Percentiles rank a stretch among this genome's conserved stretches.
phyloP scores from a whole-genome alignment of 495 filamentous ascomycete genomes.

The Aspergillus baeticus region DNA sequence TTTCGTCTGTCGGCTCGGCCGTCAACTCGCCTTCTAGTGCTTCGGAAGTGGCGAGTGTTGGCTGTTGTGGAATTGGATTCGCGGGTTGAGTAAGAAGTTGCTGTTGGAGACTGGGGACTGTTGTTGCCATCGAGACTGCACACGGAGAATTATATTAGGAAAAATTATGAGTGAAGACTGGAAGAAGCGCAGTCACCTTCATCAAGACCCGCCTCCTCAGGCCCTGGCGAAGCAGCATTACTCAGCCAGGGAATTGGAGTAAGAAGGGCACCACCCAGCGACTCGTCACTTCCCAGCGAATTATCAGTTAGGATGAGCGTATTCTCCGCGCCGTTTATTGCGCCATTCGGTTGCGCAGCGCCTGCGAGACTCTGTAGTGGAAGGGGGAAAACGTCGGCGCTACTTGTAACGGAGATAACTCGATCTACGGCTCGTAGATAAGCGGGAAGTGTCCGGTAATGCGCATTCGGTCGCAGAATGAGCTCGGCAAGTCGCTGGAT shows the following conservation, averaged over 20 bases:
- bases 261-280: constrained; percentile 83
- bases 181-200: constrained; percentile 4
- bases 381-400: constrained; percentile 77
- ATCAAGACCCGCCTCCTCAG: constrained; percentile 22
- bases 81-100: constrained; percentile 25
- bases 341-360: constrained; percentile 47
- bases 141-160: background rate
- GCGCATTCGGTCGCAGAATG: constrained; percentile 68
- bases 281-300: constrained; percentile 76
- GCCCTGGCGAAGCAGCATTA: constrained; percentile 33
- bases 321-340: constrained; percentile 31
- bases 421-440: constrained; percentile 91
- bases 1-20: constrained; percentile 48
- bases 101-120: constrained; percentile 20
- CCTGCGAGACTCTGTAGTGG: constrained; percentile 52
- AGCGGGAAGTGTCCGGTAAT: constrained; percentile 76
- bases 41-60: constrained; percentile 17
- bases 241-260: constrained; percentile 91
- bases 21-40: constrained; percentile 32
- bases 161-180: background rate
- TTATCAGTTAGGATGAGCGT: constrained; percentile 32
- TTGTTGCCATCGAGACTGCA: constrained; percentile 12
- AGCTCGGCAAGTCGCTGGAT: constrained; percentile 92
- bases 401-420: constrained; percentile 87
- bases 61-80: constrained; percentile 2